Conservation (phyloP, 2,329 filamentous ascomycete species). For the Calonectria naviculata region DNA sequence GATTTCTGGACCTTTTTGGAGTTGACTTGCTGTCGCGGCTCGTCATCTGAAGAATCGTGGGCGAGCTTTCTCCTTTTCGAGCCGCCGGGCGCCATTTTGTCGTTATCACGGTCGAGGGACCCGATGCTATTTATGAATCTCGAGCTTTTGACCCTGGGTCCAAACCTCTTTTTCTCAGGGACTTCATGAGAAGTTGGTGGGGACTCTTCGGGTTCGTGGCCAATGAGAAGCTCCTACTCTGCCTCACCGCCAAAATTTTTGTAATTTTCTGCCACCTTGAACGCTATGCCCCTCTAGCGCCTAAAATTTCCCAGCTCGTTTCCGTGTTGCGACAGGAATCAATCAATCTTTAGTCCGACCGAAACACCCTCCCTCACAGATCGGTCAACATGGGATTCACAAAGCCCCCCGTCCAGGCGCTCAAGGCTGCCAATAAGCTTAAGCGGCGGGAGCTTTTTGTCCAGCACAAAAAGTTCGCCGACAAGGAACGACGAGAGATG, state of each 20-base stretch:
- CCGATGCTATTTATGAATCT: slow-evolving; percentile 18
- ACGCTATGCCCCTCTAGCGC: slow-evolving; percentile 26
- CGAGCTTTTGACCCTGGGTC: slow-evolving; percentile 31
- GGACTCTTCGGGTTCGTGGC: not conserved
- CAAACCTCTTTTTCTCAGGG: slow-evolving; percentile 30
- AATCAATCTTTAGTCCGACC: not conserved
- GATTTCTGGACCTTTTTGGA: slow-evolving; percentile 64
- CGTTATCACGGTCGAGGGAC: slow-evolving; percentile 14
- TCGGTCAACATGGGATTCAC: slow-evolving; percentile 45
- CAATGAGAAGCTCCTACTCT: slow-evolving; percentile 31
- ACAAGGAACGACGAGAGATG: slow-evolving; percentile 79
- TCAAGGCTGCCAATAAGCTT: slow-evolving; percentile 78
- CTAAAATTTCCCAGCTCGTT: slow-evolving; percentile 28
- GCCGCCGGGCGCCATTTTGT: slow-evolving; percentile 59
- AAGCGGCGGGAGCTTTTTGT: slow-evolving; percentile 83
- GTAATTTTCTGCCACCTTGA: slow-evolving; percentile 45
- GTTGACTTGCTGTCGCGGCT: slow-evolving; percentile 46
- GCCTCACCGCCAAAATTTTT: slow-evolving; percentile 53
- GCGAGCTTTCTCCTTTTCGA: slow-evolving; percentile 69
- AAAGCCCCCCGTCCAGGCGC: slow-evolving; percentile 49
- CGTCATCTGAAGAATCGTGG: slow-evolving; percentile 61
- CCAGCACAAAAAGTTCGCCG: slow-evolving; percentile 80
- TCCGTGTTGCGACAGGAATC: slow-evolving; percentile 3
- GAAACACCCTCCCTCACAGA: slow-evolving; percentile 11
- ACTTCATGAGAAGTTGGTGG: slow-evolving; percentile 28